Conservation (phyloP, 805 yeast species). For the Lachancea lanzarotensis region DNA sequence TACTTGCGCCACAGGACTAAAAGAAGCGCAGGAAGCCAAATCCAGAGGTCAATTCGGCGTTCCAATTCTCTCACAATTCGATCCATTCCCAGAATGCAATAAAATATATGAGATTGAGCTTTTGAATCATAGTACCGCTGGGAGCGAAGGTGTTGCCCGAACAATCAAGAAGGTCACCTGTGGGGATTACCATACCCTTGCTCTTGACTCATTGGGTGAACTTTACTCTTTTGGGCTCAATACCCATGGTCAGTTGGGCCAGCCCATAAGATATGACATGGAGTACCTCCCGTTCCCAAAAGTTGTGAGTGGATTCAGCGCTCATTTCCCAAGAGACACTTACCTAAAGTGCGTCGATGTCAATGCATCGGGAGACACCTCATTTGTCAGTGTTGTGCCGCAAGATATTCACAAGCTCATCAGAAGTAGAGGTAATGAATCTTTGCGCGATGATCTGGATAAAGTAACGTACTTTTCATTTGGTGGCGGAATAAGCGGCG, state of each 20-base stretch:
- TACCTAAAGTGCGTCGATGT: constrained; percentile 46
- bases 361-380: constrained; percentile 65
- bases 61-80: constrained; percentile 64
- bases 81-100: constrained; percentile 44
- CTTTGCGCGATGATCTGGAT: constrained; percentile 19
- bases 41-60: constrained; percentile 80
- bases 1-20: constrained; percentile 52
- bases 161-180: constrained; percentile 55
- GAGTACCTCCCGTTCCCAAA: constrained; percentile 69
- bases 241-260: constrained; percentile 77
- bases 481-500: constrained; percentile 85
- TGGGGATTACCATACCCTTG: constrained; percentile 70
- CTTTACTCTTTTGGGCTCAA: constrained; percentile 87
- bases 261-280: constrained; percentile 55
- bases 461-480: constrained; percentile 47
- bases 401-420: constrained; percentile 28
- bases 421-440: constrained; percentile 20
- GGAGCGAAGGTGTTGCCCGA: constrained; percentile 32
- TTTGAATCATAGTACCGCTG: constrained; percentile 20
- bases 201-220: constrained; percentile 56
- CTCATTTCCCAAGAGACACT: constrained; percentile 37
- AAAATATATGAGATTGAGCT: constrained; percentile 41
- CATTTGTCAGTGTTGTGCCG: constrained; percentile 42
- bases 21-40: constrained; percentile 30
- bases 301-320: constrained; percentile 37